Evolutionary conservation across 306 rosid species (phyloP).

Genomic region (Malus asiatica): DNA sequence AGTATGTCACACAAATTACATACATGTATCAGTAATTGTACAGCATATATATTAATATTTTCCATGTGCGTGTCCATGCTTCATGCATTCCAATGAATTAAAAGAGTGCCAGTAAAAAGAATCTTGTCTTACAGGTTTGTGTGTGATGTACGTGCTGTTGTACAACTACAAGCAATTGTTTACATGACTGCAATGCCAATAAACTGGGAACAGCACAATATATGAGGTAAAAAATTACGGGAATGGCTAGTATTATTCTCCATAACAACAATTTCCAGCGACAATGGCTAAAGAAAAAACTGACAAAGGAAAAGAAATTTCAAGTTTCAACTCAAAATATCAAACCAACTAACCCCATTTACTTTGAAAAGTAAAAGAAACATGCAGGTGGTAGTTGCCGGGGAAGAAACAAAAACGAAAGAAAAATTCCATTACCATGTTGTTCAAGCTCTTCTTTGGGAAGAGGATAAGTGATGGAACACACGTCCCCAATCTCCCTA

Average conservation of each 20-base stretch:
- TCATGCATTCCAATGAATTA: background rate
- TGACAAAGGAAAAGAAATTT: background rate
- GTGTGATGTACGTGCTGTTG: background rate
- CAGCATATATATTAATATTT: background rate
- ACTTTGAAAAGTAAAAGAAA: background rate
- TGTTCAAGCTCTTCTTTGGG: constrained; percentile 60
- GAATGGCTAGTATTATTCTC: background rate
- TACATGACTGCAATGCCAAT: background rate
- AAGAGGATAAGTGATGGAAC: constrained; percentile 73
- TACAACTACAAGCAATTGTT: background rate
- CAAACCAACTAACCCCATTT: background rate
- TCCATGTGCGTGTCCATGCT: background rate
- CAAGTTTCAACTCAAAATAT: background rate
- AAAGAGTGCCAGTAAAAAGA: background rate
- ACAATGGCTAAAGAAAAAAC: background rate
- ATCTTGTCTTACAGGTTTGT: background rate
- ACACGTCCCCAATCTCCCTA: constrained; percentile 57
- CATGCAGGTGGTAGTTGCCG: background rate
- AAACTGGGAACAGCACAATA: background rate
- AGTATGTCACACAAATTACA: background rate
- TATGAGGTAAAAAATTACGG: background rate
- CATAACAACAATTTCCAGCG: background rate
- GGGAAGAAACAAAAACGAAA: background rate
- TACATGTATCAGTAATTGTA: background rate
- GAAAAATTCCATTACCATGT: constrained; percentile 49